A percentile compares a stretch with the other conserved stretches of the same genome.
Conservation (phyloP, 1,284 basidiomycete species). For the Apiotrichum laibachii region DNA sequence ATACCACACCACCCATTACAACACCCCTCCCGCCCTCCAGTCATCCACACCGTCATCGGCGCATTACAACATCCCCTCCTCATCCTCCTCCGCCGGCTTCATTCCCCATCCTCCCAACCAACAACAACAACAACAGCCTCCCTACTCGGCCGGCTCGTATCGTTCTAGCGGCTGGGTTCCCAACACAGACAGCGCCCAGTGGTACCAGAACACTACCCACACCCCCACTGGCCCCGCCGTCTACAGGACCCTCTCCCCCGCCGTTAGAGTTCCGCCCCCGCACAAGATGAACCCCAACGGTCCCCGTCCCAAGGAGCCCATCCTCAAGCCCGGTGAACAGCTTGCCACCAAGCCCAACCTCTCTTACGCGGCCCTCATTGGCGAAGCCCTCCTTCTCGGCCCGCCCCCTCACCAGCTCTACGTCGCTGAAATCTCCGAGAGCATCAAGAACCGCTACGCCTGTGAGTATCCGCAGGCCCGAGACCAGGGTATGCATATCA, state of each 20-base stretch:
- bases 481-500: not conserved
- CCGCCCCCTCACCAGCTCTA: conserved; percentile 47
- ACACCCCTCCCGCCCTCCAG: too few relatives aligned
- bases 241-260: too few relatives aligned
- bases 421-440: conserved; percentile 49
- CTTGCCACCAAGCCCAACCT: conserved; percentile 41
- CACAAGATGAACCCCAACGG: not conserved
- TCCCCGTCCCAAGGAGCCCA: conserved; percentile 38
- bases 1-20: too few relatives aligned
- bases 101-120: too few relatives aligned
- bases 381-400: conserved; percentile 43
- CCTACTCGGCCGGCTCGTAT: too few relatives aligned
- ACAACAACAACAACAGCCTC: too few relatives aligned
- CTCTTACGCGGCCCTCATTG: conserved; percentile 50
- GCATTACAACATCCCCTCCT: too few relatives aligned
- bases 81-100: too few relatives aligned
- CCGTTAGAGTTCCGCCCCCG: too few relatives aligned
- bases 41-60: too few relatives aligned
- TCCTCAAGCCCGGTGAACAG: conserved; percentile 43
- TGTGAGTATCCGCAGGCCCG: conserved; percentile 40
- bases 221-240: too few relatives aligned
- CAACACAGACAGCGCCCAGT: not conserved
- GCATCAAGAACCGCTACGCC: conserved; percentile 44
- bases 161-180: not conserved
- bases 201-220: not conserved